Conservation (phyloP, 1,284 basidiomycete genomes). For the Chondrostereum purpureum region DNA sequence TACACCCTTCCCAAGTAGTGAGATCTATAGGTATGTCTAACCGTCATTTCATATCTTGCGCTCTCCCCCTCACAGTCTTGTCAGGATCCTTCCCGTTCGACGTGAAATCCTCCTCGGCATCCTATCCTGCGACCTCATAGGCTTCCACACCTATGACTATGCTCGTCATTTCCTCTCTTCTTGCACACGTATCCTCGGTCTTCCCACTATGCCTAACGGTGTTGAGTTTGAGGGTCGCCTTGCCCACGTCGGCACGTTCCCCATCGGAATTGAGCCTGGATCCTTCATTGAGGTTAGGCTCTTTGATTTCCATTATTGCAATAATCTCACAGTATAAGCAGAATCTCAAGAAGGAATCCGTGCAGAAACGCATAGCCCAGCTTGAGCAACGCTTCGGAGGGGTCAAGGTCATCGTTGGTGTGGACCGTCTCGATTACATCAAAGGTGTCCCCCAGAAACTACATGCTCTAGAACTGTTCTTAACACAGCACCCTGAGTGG, state of each 20-base stretch:
- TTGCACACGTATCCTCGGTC: conserved; percentile 91
- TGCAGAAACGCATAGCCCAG: conserved; percentile 73
- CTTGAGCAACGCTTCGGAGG: conserved; percentile 89
- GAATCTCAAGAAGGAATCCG: conserved; percentile 74
- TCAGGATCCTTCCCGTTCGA: conserved; percentile 90
- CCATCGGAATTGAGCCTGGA: conserved; percentile 94
- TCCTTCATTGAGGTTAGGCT: conserved; percentile 76
- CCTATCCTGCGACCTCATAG: conserved; percentile 93
- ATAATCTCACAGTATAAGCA: too few relatives aligned
- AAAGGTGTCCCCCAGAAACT: conserved; percentile 99
- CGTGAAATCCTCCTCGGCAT: conserved; percentile 95
- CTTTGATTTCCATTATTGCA: too few relatives aligned
- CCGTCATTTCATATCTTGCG: conserved; percentile 9
- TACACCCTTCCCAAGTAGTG: conserved; percentile 96
- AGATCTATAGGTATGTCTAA: conserved; percentile 83
- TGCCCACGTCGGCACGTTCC: conserved; percentile 97
- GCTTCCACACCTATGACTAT: conserved; percentile 99
- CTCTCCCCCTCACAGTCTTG: conserved; percentile 2
- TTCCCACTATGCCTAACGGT: conserved; percentile 98
- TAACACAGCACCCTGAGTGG: conserved; percentile 98
- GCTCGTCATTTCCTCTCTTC: conserved; percentile 98
- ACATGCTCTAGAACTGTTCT: conserved; percentile 93
- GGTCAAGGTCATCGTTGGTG: conserved; percentile 97
- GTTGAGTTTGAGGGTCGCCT: conserved; percentile 94
- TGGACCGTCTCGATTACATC: conserved; percentile 98